Evolutionary conservation across 371 early-diverging fungal species (phyloP).

Genomic region (Thermomucor indicae-seudaticae): DNA sequence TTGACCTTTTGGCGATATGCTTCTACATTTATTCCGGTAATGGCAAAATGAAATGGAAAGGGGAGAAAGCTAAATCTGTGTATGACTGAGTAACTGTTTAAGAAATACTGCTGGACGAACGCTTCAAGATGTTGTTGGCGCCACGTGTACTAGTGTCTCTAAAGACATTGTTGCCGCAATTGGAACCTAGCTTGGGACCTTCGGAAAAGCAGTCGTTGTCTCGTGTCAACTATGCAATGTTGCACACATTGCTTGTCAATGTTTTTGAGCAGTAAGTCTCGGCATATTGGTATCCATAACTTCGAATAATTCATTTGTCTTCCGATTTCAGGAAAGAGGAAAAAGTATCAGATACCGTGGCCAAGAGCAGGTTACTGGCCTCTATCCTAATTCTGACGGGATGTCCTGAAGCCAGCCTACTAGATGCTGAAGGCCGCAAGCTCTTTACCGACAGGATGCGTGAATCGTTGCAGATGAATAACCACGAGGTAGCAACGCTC

Average conservation of each 20-base stretch:
- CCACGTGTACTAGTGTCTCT: constrained; percentile 41
- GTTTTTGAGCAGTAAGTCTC: constrained; percentile 14
- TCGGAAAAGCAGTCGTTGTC: constrained; percentile 24
- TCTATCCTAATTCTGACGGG: constrained; percentile 37
- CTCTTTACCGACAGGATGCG: constrained; percentile 25
- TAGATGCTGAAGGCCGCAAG: constrained; percentile 14
- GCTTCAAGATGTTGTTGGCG: constrained; percentile 27
- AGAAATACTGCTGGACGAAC: constrained; percentile 26
- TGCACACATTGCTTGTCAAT: constrained; percentile 28
- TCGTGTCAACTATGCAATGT: constrained; percentile 25
- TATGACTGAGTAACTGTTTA: background rate
- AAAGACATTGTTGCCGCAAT: constrained; percentile 30
- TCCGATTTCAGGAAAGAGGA: constrained; percentile 1
- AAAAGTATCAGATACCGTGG: constrained; percentile 8
- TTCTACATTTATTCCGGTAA: constrained; percentile 37
- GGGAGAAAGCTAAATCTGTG: background rate
- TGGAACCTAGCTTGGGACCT: constrained; percentile 23
- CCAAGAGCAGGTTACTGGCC: constrained; percentile 40
- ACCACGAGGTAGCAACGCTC: constrained; percentile 16
- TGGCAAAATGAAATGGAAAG: background rate
- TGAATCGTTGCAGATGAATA: constrained; percentile 16
- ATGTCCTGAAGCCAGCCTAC: constrained; percentile 34
- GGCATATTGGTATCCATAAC: background rate
- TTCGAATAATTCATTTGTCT: background rate
- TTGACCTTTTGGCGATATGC: constrained; percentile 41